Base-by-base conservation (phyloP, 2,329 filamentous ascomycete species). In the Aspergillus sp. region DNA sequence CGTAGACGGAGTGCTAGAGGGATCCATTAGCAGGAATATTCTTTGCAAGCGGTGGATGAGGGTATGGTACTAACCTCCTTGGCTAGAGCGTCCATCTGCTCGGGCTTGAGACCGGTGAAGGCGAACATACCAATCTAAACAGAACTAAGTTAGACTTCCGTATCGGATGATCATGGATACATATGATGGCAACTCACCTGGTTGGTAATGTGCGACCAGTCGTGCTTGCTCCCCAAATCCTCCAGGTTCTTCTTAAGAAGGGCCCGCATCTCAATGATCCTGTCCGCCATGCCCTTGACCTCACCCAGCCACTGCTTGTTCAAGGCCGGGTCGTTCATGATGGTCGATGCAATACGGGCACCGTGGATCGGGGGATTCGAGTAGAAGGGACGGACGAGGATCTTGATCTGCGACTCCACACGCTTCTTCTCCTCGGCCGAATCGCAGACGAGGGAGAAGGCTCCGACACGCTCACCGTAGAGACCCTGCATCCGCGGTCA, bases 171-270 rank as follows among this genome's bases (percentile, higher is more conserved):
- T 19, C 19, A 19, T 19, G 19, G 19, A 19, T 19, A 19, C 2
- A 19, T 19, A 19, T 19, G 19, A 19, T 19, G 19, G 19, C 8
- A n/a, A 33, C 56, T 45, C 62, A 74, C 72, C 71, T 94, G 88
- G 73, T 79, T 90, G 58, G 93, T 97, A 73, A 98, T 98, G 79
- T 98, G 93, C 69, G 85, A 87, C 93, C 93, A 98, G 77, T 97
- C 88, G 73, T 94, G 88, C 80, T 89, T 89, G 77, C 86, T 93
- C 67, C 91, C 91, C 52, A 96, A 82, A 72, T 86, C 84, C 81
- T 96, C 88, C 47, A 98, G 83, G 76, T 97, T 94, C 61, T 88
- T 81, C 80, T 93, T 94, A 66, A 98, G 83, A 46, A 95, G 81
- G 52, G 87, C 83, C 61, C 93, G 88, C 93, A 98, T 98, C 71